A percentile compares a stretch with the other conserved stretches of the same genome.
These are phyloP conservation scores for Botryotinia globosa DNA, from an alignment of 2,329 filamentous ascomycete species.

Conservation along the genomic window DNA sequence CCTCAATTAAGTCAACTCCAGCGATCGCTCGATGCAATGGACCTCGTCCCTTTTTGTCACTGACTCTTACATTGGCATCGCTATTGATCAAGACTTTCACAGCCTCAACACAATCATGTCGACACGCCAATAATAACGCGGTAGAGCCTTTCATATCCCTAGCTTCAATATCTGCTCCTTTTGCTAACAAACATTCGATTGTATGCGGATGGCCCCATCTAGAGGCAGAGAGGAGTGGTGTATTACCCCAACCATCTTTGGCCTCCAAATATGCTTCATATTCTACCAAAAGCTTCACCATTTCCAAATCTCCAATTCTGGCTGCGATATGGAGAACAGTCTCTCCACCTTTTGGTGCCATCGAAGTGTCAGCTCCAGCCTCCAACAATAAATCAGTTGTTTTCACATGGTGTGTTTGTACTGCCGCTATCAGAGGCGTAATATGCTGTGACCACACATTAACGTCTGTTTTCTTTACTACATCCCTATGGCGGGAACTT, in stretches of 20 bases:
- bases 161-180: conserved; percentile 24
- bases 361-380: conserved; percentile 26
- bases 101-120: conserved; percentile 24
- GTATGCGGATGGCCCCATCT: conserved; percentile 25
- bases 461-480: conserved; percentile 10
- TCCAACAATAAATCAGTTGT: conserved; percentile 25
- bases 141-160: conserved; percentile 26
- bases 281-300: conserved; percentile 21
- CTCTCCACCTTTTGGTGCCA: conserved; percentile 21
- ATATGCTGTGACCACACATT: conserved; percentile 24
- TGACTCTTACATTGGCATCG: conserved; percentile 22
- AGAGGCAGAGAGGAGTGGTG: conserved; percentile 23
- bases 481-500: conserved; percentile 7
- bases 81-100: conserved; percentile 22
- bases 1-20: conserved; percentile 24
- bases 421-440: conserved; percentile 27
- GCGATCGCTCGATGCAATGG: conserved; percentile 27
- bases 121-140: conserved; percentile 24
- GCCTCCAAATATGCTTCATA: conserved; percentile 24
- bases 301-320: conserved; percentile 24
- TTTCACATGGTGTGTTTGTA: conserved; percentile 26
- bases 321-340: conserved; percentile 24
- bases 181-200: conserved; percentile 18
- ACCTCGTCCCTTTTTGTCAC: conserved; percentile 26
- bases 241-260: conserved; percentile 23